These are phyloP conservation scores for Aureobasidium lini DNA, from an alignment of 2,329 filamentous ascomycete genomes.

Conservation along the genomic window DNA sequence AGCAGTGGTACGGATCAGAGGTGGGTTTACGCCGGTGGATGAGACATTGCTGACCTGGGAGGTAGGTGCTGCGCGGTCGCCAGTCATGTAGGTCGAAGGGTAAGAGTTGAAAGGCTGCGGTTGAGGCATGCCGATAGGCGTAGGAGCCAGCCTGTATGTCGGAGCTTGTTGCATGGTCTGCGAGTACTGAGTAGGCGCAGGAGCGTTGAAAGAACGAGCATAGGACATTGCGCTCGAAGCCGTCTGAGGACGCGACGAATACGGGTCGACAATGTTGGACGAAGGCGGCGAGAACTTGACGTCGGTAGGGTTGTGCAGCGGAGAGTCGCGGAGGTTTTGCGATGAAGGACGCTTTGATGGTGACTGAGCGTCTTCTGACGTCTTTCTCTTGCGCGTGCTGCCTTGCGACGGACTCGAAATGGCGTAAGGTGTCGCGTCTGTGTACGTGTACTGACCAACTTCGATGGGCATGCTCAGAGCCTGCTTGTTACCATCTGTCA, in stretches of 20 bases:
- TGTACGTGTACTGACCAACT: conserved; percentile 57
- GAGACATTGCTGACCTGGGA: conserved; percentile 34
- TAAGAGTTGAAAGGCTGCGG: conserved; percentile 30
- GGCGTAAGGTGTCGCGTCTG: conserved; percentile 35
- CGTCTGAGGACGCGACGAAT: conserved; percentile 15
- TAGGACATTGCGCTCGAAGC: conserved; percentile 20
- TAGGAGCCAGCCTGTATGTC: conserved; percentile 12
- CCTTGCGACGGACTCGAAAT: conserved; percentile 30
- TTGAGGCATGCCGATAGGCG: conserved; percentile 13
- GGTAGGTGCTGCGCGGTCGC: conserved; percentile 32
- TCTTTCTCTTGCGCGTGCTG: conserved; percentile 48
- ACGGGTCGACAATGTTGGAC: conserved; percentile 13
- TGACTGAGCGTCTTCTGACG: conserved; percentile 36
- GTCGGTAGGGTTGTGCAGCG: conserved; percentile 11
- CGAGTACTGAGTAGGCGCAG: conserved; percentile 24
- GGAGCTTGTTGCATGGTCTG: conserved; percentile 15
- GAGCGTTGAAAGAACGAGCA: conserved; percentile 31
- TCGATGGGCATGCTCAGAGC: conserved; percentile 34
- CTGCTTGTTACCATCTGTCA: conserved; percentile 45
- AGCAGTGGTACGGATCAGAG: conserved; percentile 60
- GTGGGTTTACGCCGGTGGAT: conserved; percentile 43
- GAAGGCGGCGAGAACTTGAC: conserved; percentile 16
- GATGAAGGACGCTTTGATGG: conserved; percentile 31
- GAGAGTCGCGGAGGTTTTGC: conserved; percentile 27
- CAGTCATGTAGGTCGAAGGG: conserved; percentile 34